These are phyloP conservation scores for Neobulgaria alba DNA, from an alignment of 2,329 filamentous ascomycete species.

Conservation along the genomic window DNA sequence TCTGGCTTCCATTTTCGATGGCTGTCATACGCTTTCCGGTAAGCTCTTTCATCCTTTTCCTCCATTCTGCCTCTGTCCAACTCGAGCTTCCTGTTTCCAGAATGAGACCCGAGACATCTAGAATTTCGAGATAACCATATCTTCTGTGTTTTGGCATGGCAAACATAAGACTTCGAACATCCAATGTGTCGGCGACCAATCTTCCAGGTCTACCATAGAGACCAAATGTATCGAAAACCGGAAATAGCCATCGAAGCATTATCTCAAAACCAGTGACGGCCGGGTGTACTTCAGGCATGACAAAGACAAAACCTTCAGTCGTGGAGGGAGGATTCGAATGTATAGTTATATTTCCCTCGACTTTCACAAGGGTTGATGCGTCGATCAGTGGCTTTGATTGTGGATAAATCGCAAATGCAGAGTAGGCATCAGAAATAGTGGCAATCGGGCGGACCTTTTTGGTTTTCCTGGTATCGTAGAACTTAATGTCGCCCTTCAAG, in stretches of 20 bases:
- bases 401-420: constrained; percentile 91
- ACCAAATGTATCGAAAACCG: constrained; percentile 85
- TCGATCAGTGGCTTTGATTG: constrained; percentile 91
- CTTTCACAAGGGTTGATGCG: constrained; percentile 85
- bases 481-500: constrained; percentile 84
- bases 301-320: constrained; percentile 90
- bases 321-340: constrained; percentile 69
- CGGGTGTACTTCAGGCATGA: constrained; percentile 93
- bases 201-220: constrained; percentile 85
- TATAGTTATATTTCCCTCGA: constrained; percentile 85
- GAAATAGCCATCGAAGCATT: constrained; percentile 86
- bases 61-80: constrained; percentile 87
- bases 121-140: constrained; percentile 83
- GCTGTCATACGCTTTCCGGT: constrained; percentile 71
- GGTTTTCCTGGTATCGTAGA: constrained; percentile 83
- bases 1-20: constrained; percentile 36
- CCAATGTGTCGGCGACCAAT: constrained; percentile 78
- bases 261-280: constrained; percentile 92
- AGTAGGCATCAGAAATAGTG: constrained; percentile 82
- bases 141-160: constrained; percentile 84
- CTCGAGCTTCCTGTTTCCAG: constrained; percentile 63
- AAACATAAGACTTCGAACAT: constrained; percentile 91
- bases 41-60: constrained; percentile 77
- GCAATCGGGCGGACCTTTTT: constrained; percentile 90
- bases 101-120: constrained; percentile 77